Evolutionary conservation across 2,329 filamentous ascomycete species (phyloP).

Genomic region (Sclerotinia minor): DNA sequence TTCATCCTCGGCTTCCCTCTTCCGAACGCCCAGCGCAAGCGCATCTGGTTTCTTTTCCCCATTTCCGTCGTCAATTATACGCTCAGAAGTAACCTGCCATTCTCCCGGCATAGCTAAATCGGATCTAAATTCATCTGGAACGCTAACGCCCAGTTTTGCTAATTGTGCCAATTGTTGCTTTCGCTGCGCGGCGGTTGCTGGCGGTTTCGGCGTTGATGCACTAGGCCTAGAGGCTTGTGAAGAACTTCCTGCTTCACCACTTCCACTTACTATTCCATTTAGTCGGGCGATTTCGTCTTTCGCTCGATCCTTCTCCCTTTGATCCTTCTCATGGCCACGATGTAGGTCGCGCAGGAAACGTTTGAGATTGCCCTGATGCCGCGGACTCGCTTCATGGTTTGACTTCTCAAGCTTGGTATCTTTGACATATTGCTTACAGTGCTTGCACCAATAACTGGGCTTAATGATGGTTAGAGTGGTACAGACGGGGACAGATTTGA

Average conservation of each 20-base stretch:
- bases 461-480: constrained; percentile 40
- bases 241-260: constrained; percentile 33
- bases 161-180: constrained; percentile 86
- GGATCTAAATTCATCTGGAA: constrained; percentile 74
- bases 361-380: constrained; percentile 83
- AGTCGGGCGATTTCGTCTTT: constrained; percentile 83
- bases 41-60: constrained; percentile 47
- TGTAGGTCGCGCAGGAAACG: constrained; percentile 88
- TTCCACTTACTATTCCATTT: constrained; percentile 68
- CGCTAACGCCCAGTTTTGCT: constrained; percentile 78
- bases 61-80: constrained; percentile 43
- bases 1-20: constrained; percentile 60
- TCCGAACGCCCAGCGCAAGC: constrained; percentile 58
- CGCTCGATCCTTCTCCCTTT: constrained; percentile 78
- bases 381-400: constrained; percentile 84
- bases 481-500: neutral
- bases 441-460: constrained; percentile 97
- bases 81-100: constrained; percentile 66
- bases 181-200: constrained; percentile 60
- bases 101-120: constrained; percentile 88
- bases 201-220: constrained; percentile 40
- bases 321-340: constrained; percentile 75
- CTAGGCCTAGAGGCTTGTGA: constrained; percentile 34
- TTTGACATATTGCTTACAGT: constrained; percentile 85
- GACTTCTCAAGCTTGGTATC: constrained; percentile 87